Percentiles rank a stretch among this genome's conserved stretches.
Conservation (phyloP, 306 rosid genomes). For the Adenanthera pavonina region DNA sequence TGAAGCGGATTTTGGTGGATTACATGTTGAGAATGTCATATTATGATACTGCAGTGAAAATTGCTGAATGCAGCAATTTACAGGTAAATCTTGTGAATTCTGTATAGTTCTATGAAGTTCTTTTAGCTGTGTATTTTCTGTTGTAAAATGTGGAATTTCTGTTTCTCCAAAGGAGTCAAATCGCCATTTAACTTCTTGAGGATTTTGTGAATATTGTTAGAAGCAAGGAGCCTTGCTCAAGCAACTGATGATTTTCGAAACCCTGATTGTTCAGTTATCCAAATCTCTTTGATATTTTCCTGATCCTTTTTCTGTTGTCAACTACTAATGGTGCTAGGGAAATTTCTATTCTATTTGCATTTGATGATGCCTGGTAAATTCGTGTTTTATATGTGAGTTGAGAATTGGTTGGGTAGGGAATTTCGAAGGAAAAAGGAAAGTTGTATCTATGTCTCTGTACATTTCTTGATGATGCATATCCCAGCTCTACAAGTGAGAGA, state of each 20-base stretch:
- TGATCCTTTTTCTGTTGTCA: background rate
- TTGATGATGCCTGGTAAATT: too few relatives aligned
- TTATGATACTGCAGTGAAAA: slow-evolving; percentile 77
- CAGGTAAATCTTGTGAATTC: slow-evolving; percentile 54
- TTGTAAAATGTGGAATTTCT: background rate
- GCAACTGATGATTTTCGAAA: background rate
- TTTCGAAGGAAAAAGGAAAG: too few relatives aligned
- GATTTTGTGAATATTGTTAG: background rate
- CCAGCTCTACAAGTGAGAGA: too few relatives aligned
- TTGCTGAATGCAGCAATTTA: slow-evolving; percentile 79
- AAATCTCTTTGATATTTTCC: background rate
- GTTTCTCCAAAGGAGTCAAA: background rate
- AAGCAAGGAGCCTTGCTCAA: background rate
- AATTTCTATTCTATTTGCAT: too few relatives aligned
- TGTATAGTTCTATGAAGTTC: background rate
- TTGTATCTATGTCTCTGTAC: too few relatives aligned
- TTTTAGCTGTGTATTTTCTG: background rate
- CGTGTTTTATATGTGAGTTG: too few relatives aligned
- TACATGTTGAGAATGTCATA: slow-evolving; percentile 97
- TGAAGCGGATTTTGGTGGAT: slow-evolving; percentile 93
- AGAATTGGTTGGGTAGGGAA: too few relatives aligned
- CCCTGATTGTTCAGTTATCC: background rate
- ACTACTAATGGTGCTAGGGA: too few relatives aligned
- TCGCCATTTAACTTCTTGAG: background rate
- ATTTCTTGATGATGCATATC: too few relatives aligned